phyloP scores from a whole-genome alignment of 192 early-diverging fungal species.

The Backusella morwellensis region DNA sequence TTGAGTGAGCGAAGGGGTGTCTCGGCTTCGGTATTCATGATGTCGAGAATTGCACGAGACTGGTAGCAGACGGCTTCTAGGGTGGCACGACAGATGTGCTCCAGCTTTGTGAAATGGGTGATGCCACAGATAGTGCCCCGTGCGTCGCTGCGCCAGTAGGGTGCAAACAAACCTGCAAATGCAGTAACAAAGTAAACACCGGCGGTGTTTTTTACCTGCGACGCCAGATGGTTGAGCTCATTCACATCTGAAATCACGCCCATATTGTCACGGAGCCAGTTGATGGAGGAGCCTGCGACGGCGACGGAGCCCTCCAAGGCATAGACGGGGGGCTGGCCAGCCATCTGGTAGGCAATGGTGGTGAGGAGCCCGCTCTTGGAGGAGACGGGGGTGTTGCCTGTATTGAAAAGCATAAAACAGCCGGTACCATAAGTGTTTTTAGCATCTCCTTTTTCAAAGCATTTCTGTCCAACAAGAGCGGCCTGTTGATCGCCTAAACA shows the following conservation, averaged over 20 bases:
- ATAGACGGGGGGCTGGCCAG: conserved; percentile 69
- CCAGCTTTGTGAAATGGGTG: conserved; percentile 83
- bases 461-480: conserved; percentile 89
- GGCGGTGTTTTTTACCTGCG: conserved; percentile 66
- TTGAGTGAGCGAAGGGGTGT: conserved; percentile 67
- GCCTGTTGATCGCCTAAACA: conserved; percentile 95
- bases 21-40: conserved; percentile 82
- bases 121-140: conserved; percentile 84
- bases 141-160: conserved; percentile 92
- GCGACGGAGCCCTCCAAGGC: conserved; percentile 92
- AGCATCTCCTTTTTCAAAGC: conserved; percentile 80
- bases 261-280: conserved; percentile 88
- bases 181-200: conserved; percentile 96
- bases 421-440: conserved; percentile 98
- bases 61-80: conserved; percentile 92
- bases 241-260: conserved; percentile 63
- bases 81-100: conserved; percentile 84
- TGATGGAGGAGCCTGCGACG: conserved; percentile 86
- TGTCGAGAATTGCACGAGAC: conserved; percentile 79
- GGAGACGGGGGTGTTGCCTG: conserved; percentile 68
- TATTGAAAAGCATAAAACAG: conserved; percentile 96
- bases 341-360: conserved; percentile 87
- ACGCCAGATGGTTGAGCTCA: conserved; percentile 74
- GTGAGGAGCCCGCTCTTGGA: conserved; percentile 85
- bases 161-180: conserved; percentile 91